Percentiles rank a stretch among this genome's conserved stretches.
Conservation (phyloP, 257 asterid species). For the Solanum bulbocastanum region DNA sequence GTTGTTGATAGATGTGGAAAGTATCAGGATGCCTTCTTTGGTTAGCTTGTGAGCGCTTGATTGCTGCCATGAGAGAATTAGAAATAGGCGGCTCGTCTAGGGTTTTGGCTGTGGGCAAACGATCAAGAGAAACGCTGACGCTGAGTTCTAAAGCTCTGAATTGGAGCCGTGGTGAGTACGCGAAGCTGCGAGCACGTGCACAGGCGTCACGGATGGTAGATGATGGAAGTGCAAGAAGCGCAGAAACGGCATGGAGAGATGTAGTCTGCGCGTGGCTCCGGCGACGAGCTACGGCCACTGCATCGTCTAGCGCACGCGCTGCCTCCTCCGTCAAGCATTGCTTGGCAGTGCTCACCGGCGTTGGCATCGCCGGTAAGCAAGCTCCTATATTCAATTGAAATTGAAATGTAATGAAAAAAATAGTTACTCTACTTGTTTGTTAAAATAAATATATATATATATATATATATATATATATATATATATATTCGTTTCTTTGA, state of each 20-base stretch:
- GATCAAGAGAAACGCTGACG: slow-evolving; percentile 71
- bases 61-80: slow-evolving; percentile 92
- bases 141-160: slow-evolving; percentile 74
- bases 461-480: not conserved
- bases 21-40: slow-evolving; percentile 96
- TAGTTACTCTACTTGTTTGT: slow-evolving; percentile 3
- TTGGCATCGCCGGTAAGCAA: slow-evolving; percentile 72
- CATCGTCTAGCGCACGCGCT: slow-evolving; percentile 69
- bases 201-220: slow-evolving; percentile 75
- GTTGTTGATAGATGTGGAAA: slow-evolving; percentile 74
- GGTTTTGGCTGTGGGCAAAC: slow-evolving; percentile 44
- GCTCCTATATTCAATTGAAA: not conserved
- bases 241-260: slow-evolving; percentile 71
- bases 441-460: not conserved
- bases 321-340: slow-evolving; percentile 80
- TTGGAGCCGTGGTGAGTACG: slow-evolving; percentile 69
- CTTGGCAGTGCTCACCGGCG: slow-evolving; percentile 89
- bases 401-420: not conserved
- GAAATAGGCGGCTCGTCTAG: slow-evolving; percentile 69
- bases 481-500: not conserved
- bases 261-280: slow-evolving; percentile 91
- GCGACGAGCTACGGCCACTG: slow-evolving; percentile 67
- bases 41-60: slow-evolving; percentile 87
- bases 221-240: slow-evolving; percentile 53
- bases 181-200: slow-evolving; percentile 62